Base-by-base conservation (phyloP, 2,329 filamentous ascomycete genomes). In the Xylariaceae sp. region DNA sequence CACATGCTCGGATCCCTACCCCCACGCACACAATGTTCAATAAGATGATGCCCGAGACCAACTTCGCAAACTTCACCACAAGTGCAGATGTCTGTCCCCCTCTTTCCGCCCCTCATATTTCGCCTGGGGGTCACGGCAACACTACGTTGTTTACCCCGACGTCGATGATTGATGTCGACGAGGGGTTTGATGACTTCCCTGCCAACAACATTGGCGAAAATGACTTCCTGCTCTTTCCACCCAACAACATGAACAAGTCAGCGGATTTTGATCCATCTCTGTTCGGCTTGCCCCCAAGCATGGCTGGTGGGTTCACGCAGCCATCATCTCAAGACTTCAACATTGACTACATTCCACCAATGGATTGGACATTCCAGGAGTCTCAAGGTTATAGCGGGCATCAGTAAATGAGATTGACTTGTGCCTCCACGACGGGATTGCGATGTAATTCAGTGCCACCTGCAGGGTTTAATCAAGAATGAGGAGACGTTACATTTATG, bases 81-180 rank as follows among this genome's bases (percentile, higher is more conserved):
- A 32, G 6, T 4, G 22, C 22, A 26, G 64, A 71, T 12, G 53
- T 71, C 31, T 67, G 62, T 54, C 65, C 64, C 24, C 64, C 64
- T n/a, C 59, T 56, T 43, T 53, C 53, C 24, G 61, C 66, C 24
- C 65, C 72, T 19, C 82, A 87, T 46, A 75, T 88, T 47, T 89
- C 85, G 3, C 83, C 84, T 8, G 72, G 73, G 40, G 85, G 81
- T 4, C 83, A 87, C 53, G 74, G 76, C 28, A 81, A 84, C 45
- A 68, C 80, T 2, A 85, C 87, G 67, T 73, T 88, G 24, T 85
- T 74, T 63, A 85, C 84, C 9, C 81, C 85, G 36, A 73, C 73
- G 32, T 82, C 81, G 0, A 62, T 80, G 45, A 67, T 69, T 15
- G 75, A 79, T 18, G 71, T 80, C 19, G 84, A 89, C 45, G 83